Percentiles rank a stretch among this genome's conserved stretches.
Evolutionary conservation across 176 grass and related monocot genomes (phyloP).

Genomic region (Aegilops sharonensis): DNA sequence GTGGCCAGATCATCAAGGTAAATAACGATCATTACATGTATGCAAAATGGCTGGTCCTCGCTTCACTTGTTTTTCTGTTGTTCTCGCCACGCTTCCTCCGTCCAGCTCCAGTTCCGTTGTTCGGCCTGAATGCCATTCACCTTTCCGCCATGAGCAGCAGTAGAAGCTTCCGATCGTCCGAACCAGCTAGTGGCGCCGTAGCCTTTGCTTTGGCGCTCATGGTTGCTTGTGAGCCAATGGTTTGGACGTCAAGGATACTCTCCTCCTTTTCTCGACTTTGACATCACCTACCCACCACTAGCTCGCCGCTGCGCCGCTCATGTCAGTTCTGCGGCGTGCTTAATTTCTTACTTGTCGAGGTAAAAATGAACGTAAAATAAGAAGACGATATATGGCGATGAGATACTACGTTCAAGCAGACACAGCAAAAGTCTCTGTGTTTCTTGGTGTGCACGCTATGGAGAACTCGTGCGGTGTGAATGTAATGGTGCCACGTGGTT

Average conservation of each 20-base stretch:
- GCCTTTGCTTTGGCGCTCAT: constrained; percentile 39
- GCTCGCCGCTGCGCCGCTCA: constrained; percentile 4
- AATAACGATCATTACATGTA: neutral
- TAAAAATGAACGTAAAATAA: neutral
- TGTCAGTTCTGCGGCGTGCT: neutral
- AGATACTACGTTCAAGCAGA: neutral
- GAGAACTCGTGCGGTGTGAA: neutral
- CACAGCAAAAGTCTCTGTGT: neutral
- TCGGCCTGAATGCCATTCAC: neutral
- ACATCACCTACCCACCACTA: constrained; percentile 42
- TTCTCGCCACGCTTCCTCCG: neutral
- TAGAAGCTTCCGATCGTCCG: neutral
- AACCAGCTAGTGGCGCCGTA: neutral
- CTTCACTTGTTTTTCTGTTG: neutral
- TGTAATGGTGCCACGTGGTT: neutral
- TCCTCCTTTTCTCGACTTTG: neutral
- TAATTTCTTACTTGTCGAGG: neutral
- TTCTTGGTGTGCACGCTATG: neutral
- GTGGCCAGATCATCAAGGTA: constrained; percentile 57
- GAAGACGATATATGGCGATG: neutral
- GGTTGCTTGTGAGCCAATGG: constrained; percentile 42
- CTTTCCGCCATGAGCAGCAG: neutral
- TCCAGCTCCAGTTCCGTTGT: too few relatives aligned
- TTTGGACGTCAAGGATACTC: constrained; percentile 30
- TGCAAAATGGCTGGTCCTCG: neutral